Evolutionary conservation across 441 rosid genomes (phyloP).

Genomic region (Kokia cookei): DNA sequence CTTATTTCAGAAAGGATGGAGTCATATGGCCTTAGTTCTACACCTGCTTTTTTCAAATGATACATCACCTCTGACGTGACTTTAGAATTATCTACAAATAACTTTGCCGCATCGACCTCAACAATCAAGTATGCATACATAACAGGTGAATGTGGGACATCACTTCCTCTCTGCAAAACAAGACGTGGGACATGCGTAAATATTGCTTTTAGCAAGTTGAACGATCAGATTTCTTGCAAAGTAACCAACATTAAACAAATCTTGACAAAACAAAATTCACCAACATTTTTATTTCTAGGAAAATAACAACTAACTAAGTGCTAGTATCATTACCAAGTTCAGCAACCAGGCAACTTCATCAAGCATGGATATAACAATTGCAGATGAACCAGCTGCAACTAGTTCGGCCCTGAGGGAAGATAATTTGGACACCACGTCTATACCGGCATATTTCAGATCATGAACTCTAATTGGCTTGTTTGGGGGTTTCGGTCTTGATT

Average conservation of each 20-base stretch:
- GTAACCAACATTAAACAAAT: neutral
- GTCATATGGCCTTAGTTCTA: constrained; percentile 66
- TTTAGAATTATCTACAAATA: constrained; percentile 70
- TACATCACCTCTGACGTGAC: constrained; percentile 67
- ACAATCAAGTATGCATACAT: constrained; percentile 83
- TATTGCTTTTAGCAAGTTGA: neutral
- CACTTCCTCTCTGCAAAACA: constrained; percentile 81
- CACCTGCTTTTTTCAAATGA: constrained; percentile 71
- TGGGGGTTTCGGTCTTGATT: constrained; percentile 81
- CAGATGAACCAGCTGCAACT: constrained; percentile 66
- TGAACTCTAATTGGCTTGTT: constrained; percentile 72
- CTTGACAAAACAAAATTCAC: neutral
- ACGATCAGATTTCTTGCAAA: neutral
- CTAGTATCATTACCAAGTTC: constrained; percentile 60
- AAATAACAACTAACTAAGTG: neutral
- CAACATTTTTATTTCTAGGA: neutral
- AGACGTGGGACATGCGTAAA: neutral
- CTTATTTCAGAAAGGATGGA: constrained; percentile 74
- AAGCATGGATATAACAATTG: constrained; percentile 87
- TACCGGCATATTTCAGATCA: constrained; percentile 81
- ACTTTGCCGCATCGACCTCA: constrained; percentile 58
- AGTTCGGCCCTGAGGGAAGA: constrained; percentile 64
- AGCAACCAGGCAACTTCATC: constrained; percentile 97
- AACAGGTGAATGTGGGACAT: constrained; percentile 96
- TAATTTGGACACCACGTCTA: constrained; percentile 72